Evolutionary conservation across 2,329 filamentous ascomycete genomes (phyloP).

Genomic region (Didymella lethalis): DNA sequence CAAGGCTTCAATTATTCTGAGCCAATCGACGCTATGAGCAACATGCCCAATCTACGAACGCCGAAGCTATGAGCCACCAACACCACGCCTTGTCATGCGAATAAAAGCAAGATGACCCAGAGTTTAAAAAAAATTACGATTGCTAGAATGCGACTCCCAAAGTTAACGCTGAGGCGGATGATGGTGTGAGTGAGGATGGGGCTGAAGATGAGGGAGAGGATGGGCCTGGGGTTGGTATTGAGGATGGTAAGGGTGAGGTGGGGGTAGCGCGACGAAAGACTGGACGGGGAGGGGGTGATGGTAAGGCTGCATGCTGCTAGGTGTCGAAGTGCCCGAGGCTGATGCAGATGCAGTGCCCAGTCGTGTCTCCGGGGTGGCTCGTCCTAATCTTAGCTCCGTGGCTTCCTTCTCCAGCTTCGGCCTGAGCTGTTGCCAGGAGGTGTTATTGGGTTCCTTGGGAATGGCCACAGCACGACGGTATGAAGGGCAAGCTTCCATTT

Average conservation of each 20-base stretch:
- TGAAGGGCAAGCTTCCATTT: conserved; percentile 50
- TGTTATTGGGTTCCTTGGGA: conserved; percentile 49
- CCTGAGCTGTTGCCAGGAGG: conserved; percentile 47
- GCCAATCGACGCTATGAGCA: conserved; percentile 10
- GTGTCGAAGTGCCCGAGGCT: conserved; percentile 33
- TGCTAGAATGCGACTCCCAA: no score
- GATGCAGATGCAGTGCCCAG: conserved; percentile 25
- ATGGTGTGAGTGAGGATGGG: conserved; percentile 5
- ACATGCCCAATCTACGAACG: conserved; percentile 15
- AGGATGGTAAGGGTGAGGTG: neutral
- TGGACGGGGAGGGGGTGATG: neutral
- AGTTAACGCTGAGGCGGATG: conserved; percentile 11
- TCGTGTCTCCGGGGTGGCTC: conserved; percentile 19
- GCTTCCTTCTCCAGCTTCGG: conserved; percentile 49
- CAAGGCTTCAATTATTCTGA: neutral
- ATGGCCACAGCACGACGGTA: conserved; percentile 52
- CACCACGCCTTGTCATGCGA: conserved; percentile 16
- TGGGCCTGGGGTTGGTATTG: neutral
- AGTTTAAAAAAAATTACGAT: neutral
- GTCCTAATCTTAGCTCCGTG: conserved; percentile 29
- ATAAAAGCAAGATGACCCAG: neutral
- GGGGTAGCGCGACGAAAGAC: neutral
- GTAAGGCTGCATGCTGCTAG: conserved; percentile 23
- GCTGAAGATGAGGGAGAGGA: conserved; percentile 4
- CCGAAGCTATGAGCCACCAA: conserved; percentile 16